Percentiles rank a stretch among this genome's conserved stretches.
These are phyloP conservation scores for Punica granatum DNA, from an alignment of 345 rosid genomes.

Conservation along the genomic window DNA sequence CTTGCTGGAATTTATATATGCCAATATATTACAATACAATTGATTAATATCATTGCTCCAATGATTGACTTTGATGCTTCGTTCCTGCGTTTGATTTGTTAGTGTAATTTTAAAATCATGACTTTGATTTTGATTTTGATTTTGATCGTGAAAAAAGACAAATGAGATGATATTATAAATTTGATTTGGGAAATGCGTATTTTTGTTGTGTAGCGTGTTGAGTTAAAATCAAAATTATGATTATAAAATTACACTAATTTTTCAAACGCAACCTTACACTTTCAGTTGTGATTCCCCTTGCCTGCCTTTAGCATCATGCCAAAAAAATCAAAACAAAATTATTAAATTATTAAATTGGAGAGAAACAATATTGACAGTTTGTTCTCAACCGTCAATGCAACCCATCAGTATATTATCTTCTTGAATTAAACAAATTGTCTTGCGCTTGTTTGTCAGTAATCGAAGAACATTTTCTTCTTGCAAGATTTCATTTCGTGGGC, in stretches of 20 bases:
- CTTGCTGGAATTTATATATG: background rate
- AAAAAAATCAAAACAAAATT: background rate
- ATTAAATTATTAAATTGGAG: background rate
- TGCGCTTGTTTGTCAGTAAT: background rate
- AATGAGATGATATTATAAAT: no score
- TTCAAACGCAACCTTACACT: no score
- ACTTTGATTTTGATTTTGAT: no score
- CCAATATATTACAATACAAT: background rate
- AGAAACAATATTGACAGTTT: background rate
- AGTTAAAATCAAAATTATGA: no score
- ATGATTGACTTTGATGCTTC: background rate
- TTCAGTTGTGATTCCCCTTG: background rate
- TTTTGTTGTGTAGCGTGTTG: no score
- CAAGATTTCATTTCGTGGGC: background rate
- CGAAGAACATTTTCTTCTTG: background rate
- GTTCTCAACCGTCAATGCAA: background rate
- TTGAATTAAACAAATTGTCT: background rate
- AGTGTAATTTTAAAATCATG: no score
- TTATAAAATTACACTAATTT: no score
- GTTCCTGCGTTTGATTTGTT: no score
- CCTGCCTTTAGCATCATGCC: conserved; percentile 2
- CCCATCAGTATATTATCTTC: background rate
- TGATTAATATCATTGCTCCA: background rate
- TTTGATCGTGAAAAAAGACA: no score
- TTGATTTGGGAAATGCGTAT: no score